Evolutionary conservation across 768 basidiomycete genomes (phyloP).

Genomic region (Leccinum disarticulatum): DNA sequence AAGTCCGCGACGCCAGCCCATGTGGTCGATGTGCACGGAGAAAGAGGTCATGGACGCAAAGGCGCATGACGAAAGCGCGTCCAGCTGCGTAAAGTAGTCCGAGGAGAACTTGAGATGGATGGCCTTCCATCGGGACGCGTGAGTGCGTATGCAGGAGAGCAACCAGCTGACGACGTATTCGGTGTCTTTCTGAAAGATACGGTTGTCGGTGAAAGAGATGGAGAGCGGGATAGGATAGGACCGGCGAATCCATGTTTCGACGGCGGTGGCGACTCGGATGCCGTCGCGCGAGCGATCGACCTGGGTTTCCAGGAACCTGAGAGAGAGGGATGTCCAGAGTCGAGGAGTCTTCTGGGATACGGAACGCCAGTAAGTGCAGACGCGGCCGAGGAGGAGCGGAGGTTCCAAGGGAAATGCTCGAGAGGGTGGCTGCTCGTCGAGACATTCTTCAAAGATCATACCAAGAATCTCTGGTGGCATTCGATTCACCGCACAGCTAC

Average conservation of each 20-base stretch:
- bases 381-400: constrained; percentile 26
- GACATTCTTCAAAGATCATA: constrained; percentile 25
- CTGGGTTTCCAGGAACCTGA: constrained; percentile 23
- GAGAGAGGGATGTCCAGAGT: constrained; percentile 28
- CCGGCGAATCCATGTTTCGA: constrained; percentile 25
- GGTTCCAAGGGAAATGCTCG: constrained; percentile 5
- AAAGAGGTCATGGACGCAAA: constrained; percentile 25
- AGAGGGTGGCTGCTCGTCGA: constrained; percentile 6
- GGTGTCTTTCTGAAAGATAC: constrained; percentile 26
- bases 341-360: constrained; percentile 15
- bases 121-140: constrained; percentile 26
- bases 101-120: constrained; percentile 30
- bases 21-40: constrained; percentile 27
- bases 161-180: constrained; percentile 21
- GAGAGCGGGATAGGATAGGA: constrained; percentile 25
- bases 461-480: constrained; percentile 41
- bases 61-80: constrained; percentile 18
- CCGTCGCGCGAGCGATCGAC: constrained; percentile 23
- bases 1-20: constrained; percentile 27
- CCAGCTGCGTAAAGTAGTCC: constrained; percentile 23
- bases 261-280: constrained; percentile 10
- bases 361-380: constrained; percentile 29
- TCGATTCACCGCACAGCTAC: constrained; percentile 4
- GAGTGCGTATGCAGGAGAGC: constrained; percentile 16
- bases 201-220: constrained; percentile 26